Percentiles rank a stretch among this genome's conserved stretches.
Evolutionary conservation across 208 protist species (phyloP).

Genomic region (Acanthamoeba healyi): DNA sequence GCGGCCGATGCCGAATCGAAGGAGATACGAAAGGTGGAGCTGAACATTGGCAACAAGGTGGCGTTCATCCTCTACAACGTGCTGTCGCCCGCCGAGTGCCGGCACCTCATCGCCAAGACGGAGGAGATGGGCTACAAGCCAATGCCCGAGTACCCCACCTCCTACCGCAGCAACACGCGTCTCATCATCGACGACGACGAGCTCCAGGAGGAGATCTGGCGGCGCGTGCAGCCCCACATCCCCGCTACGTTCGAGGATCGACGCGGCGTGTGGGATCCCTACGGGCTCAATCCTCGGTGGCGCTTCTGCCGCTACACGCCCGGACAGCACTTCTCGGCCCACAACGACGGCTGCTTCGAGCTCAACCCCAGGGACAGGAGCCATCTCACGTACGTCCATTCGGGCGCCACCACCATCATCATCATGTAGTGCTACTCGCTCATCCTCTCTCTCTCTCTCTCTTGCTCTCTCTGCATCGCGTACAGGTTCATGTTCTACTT

Average conservation of each 20-base stretch:
- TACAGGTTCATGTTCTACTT: slow-evolving; percentile 47
- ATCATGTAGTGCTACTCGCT: no score
- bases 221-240: not conserved
- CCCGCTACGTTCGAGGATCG: not conserved
- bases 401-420: no score
- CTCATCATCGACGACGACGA: slow-evolving; percentile 63
- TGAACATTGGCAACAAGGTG: not conserved
- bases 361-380: not conserved
- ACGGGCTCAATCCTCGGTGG: slow-evolving; percentile 38
- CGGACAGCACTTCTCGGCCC: slow-evolving; percentile 69
- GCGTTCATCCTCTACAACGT: slow-evolving; percentile 71
- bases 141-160: slow-evolving; percentile 17
- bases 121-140: slow-evolving; percentile 59
- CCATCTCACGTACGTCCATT: not conserved
- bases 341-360: not conserved
- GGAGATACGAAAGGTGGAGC: not conserved
- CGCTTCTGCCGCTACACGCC: slow-evolving; percentile 61
- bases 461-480: not conserved
- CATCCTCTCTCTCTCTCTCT: not conserved
- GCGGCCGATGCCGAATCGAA: no score
- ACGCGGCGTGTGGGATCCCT: not conserved
- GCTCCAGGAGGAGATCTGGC: slow-evolving; percentile 8
- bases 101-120: slow-evolving; percentile 30
- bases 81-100: slow-evolving; percentile 51
- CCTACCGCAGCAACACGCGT: slow-evolving; percentile 70